Conservation (phyloP, 805 yeast species). For the Komagataella pseudopastoris region DNA sequence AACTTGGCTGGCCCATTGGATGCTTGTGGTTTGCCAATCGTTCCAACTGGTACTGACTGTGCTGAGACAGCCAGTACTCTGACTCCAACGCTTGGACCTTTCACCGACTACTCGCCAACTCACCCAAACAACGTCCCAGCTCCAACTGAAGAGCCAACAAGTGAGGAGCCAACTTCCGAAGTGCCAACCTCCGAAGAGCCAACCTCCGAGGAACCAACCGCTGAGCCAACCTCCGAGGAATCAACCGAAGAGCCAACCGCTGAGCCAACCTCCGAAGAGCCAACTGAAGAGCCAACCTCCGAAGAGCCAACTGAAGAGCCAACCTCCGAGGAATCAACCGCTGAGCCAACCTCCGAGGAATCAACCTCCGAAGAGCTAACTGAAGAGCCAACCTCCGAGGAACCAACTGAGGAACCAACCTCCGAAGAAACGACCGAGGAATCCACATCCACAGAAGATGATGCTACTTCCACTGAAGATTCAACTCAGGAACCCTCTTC, state of each 20-base stretch:
- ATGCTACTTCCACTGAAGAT: not conserved
- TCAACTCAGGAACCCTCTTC: not conserved
- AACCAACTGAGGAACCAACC: no score
- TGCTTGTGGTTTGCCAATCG: constrained; percentile 5
- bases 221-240: no score
- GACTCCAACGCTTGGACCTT: not conserved
- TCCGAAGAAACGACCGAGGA: not conserved
- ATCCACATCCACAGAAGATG: not conserved
- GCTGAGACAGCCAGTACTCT: not conserved
- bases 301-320: no score
- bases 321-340: no score
- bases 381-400: no score
- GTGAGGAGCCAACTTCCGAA: no score
- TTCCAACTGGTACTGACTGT: constrained; percentile 6
- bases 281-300: no score
- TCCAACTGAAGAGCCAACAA: not conserved
- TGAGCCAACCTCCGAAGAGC: no score
- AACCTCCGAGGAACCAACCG: no score
- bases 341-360: no score
- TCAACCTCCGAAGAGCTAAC: no score
- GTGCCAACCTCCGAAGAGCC: not conserved
- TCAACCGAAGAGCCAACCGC: no score
- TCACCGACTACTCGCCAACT: not conserved
- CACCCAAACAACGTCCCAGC: not conserved
- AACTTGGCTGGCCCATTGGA: constrained; percentile 3